Base-by-base conservation (phyloP, 2,329 filamentous ascomycete genomes). In the Truncatella angustata region DNA sequence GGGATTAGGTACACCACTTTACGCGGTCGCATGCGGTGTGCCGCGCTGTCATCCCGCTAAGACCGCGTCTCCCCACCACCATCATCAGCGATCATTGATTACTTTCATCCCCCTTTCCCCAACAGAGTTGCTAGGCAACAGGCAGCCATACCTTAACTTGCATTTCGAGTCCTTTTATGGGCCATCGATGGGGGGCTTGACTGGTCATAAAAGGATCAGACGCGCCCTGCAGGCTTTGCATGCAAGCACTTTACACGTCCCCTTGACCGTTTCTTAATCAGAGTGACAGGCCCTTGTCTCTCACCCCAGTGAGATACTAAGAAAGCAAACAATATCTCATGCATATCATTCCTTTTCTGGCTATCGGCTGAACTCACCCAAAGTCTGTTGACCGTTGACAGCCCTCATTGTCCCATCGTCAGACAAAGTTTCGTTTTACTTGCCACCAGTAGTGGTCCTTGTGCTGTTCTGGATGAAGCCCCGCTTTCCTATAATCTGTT, bases 11-110 rank as follows among this genome's bases (percentile, higher is more conserved):
- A 58, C 68, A 67, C 65, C 67, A 69, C 67, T 70, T 69, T 69
- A 70, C 67, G 67, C 67, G 68, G 65, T 65, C 69, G 67, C 67
- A 70, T 66, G 66, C 67, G 68, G 64, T 65, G 54, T 60, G 56
- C 58, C 66, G 65, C 63, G 66, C 64, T 59, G 37, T 59, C 64
- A 63, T 63, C 59, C 60, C 62, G 63, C 66, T 62, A 63, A 64
- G n/a, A 59, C 62, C 56, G 57, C 50, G 44, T 47, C 42, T 50
- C 56, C 59, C 60, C 59, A 56, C 63, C 58, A 55, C 60, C 57
- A 61, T 56, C 60, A 61, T 60, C 54, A 40, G 53, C 56, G 55
- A 35, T 54, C 34, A 54, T 51, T 50, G 52, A 58, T 53, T 53
- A 56, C 54, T 52, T 47, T 58, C 54, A 37, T 56, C 54, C 56